Evolutionary conservation across 2,329 filamentous ascomycete species (phyloP), one percentile per base, ranked within the genome.

Genomic region (Colletotrichum aenigma): DNA sequence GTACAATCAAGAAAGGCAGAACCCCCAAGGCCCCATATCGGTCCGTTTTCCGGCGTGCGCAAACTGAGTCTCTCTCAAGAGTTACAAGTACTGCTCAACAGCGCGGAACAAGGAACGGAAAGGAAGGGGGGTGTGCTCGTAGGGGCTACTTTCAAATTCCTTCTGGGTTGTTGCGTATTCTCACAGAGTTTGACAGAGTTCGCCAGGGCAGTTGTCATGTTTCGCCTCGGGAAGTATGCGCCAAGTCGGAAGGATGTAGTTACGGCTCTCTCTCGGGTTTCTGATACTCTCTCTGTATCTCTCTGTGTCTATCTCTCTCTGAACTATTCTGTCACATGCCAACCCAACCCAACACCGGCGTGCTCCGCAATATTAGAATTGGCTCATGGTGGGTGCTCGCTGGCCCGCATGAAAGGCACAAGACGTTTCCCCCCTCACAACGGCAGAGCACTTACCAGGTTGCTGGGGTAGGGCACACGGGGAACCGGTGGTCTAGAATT

Each of bases 161-260:
- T 10, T 13, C 18, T 30, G 30, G n/a, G 18, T 64, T 64, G 18
- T 36, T 64, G 32, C 60, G n/a, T 38, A 21, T 38, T n/a, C 30
- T 26, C 28, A 21, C 15, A 21, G 21, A 52, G 18, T 60, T 67
- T 48, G 26, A n/a, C 61, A 65, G 73, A 73, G 70, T 75, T 75
- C 62, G 64, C 60, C 56, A 18, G 70, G 62, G 52, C 69, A 68
- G 64, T 75, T 76, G 70, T 69, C 64, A 73, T 58, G 64, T 68
- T 74, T 76, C 74, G 56, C 56, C 55, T 76, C 64, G 70, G 64
- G 58, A 76, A 69, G 74, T 76, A 66, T 74, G 48, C 36, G 58
- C 32, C 58, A 64, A 75, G 62, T 48, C 32, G 55, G 73, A 32
- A 67, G 38, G 26, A 61, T 48, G 55, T 55, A 15, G 62, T 67